Base-by-base conservation (phyloP, 192 early-diverging fungal genomes). In the Mortierella alpina region DNA sequence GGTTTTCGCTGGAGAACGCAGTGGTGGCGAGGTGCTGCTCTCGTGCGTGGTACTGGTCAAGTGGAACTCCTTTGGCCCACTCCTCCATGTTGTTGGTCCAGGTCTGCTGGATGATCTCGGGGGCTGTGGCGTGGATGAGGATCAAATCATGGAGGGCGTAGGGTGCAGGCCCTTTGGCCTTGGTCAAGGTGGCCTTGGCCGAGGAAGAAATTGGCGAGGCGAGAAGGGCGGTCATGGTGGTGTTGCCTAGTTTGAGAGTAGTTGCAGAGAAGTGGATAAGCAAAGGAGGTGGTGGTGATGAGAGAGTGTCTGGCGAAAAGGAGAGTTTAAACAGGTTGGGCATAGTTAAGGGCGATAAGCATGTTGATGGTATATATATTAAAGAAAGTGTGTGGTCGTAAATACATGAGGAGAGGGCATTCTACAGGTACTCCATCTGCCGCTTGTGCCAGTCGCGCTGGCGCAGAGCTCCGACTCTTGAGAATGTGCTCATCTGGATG, bases 401-500 rank as follows among this genome's bases (percentile, higher is more conserved):
- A 59, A 12, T 17, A 13, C 11, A 60, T 20, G 20, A 18, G 18
- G 50, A 46, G 20, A 7, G 46, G 20, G 8, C 6, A 41, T 2
- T 75, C 44, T 79, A 79, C 64, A 79, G 66, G 63, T 80, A 80
- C 31, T 67, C 70, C 46, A 80, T 63, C 23, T 46, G 1, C 2
- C 77, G 69, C 7, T 68, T 39, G 41, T 80, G 77, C 77, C 77
- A 80, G 60, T 80, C 77, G 6, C 65, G 77, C 40, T 72, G 77
- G 14, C 77, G 49, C 44, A 80, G 49, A 1, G 70, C 77, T 15
- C 77, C 77, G 11, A 80, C 77, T 62, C 77, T 72, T n/a, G 77
- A 80, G 42, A 80, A 80, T 10, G 77, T 80, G 47, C 77, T 80
- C 77, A 80, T 80, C 42, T 80, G 77, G 50, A 80, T 80, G 18